These are phyloP conservation scores for Pisolithus thermaeus DNA, from an alignment of 1,284 basidiomycete genomes.

Conservation along the genomic window DNA sequence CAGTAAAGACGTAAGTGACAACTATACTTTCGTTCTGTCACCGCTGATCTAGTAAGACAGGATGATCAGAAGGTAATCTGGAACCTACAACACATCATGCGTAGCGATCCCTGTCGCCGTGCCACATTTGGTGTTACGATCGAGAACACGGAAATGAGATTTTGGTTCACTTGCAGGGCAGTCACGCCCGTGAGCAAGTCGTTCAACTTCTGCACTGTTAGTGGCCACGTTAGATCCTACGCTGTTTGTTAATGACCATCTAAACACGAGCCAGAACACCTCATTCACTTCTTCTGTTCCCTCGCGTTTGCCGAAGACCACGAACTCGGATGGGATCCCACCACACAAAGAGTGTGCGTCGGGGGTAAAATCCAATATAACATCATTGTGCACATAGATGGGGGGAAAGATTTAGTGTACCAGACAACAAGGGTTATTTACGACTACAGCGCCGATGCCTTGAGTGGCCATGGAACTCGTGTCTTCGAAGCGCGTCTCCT, in stretches of 20 bases:
- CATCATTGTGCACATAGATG: background rate
- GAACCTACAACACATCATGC: background rate
- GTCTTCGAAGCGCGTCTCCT: background rate
- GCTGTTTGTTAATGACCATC: background rate
- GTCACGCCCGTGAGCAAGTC: background rate
- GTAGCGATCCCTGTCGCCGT: background rate
- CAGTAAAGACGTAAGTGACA: too few relatives aligned
- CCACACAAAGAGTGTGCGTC: background rate
- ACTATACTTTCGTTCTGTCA: too few relatives aligned
- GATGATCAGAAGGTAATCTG: background rate
- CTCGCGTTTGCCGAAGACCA: background rate
- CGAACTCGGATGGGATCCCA: conserved; percentile 2
- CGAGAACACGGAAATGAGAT: conserved; percentile 4
- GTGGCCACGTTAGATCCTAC: background rate
- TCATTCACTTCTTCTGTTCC: background rate
- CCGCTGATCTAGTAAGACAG: too few relatives aligned
- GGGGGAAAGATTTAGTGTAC: background rate
- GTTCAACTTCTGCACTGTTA: background rate
- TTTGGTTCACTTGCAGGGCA: too few relatives aligned
- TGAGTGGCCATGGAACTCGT: background rate
- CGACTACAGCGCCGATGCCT: background rate
- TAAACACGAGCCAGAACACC: background rate
- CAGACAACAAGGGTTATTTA: background rate
- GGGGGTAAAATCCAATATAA: background rate
- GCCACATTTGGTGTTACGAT: conserved; percentile 13